phyloP scores from a whole-genome alignment of 2,329 filamentous ascomycete genomes.

The Fusarium hostae region DNA sequence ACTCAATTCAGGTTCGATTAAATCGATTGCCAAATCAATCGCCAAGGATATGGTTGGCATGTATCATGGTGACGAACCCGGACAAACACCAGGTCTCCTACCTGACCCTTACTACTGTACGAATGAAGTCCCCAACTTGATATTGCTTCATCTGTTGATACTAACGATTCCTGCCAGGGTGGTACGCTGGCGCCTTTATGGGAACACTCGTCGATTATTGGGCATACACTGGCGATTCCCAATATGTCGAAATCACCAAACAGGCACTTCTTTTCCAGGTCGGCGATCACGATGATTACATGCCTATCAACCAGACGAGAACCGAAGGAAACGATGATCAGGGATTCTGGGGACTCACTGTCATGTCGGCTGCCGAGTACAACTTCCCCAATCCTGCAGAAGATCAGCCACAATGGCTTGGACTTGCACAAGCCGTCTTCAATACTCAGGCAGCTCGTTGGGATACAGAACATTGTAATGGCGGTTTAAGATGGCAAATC shows the following conservation, averaged over 20 bases:
- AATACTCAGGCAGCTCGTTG: conserved; percentile 80
- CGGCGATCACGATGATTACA: conserved; percentile 78
- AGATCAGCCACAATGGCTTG: conserved; percentile 72
- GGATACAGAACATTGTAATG: conserved; percentile 75
- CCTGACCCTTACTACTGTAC: conserved; percentile 66
- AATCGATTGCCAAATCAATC: conserved; percentile 60
- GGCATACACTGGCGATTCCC: conserved; percentile 80
- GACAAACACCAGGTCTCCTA: conserved; percentile 62
- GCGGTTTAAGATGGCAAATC: conserved; percentile 86
- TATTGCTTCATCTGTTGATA: neutral
- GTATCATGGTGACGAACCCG: conserved; percentile 60
- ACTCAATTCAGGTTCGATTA: conserved; percentile 59
- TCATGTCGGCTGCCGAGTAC: conserved; percentile 76
- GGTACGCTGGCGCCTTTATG: conserved; percentile 80
- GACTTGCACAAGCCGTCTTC: conserved; percentile 82
- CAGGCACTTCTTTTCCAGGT: conserved; percentile 80
- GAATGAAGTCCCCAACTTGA: conserved; percentile 32
- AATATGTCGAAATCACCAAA: conserved; percentile 75
- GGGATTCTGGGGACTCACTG: conserved; percentile 77
- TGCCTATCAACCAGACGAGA: conserved; percentile 77
- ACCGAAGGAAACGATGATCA: conserved; percentile 81
- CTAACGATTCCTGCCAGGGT: conserved; percentile 58
- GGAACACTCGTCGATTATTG: conserved; percentile 83
- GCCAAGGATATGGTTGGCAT: conserved; percentile 60
- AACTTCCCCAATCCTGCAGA: conserved; percentile 70